Conservation (phyloP, 139 green algal genomes). For the Eudorina sp. region DNA sequence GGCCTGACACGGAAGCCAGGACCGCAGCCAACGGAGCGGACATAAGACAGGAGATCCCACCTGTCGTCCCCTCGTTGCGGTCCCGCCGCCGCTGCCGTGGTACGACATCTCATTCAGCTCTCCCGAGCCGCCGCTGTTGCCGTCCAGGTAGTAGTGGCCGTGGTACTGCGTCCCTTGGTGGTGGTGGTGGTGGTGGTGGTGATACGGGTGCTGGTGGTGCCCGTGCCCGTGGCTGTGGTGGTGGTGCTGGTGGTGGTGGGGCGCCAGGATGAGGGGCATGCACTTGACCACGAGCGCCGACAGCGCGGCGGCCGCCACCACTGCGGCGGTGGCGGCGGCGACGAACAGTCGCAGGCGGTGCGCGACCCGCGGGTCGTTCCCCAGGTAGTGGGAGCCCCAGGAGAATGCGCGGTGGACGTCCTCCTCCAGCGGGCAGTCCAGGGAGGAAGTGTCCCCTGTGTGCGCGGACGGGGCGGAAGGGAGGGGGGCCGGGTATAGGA, state of each 20-base stretch:
- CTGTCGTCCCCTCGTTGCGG: too few species aligned
- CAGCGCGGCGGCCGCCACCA: not conserved
- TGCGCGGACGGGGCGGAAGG: not conserved
- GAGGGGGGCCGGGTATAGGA: too few species aligned
- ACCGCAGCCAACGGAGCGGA: too few species aligned
- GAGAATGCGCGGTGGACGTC: conserved; percentile 19
- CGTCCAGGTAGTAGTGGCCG: not conserved
- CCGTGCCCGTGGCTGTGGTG: not conserved
- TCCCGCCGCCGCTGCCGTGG: not conserved
- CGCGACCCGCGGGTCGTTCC: not conserved
- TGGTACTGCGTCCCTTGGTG: not conserved
- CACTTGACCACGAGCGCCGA: conserved; percentile 46
- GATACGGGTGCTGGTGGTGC: not conserved
- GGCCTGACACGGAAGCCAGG: too few species aligned
- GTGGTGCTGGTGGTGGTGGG: conserved; percentile 1
- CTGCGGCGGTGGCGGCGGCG: not conserved
- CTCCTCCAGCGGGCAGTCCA: conserved; percentile 36
- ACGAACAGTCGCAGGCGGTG: conserved; percentile 28
- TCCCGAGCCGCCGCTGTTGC: not conserved
- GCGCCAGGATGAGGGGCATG: conserved; percentile 45
- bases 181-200: not conserved
- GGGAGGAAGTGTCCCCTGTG: conserved; percentile 29
- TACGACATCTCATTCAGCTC: not conserved
- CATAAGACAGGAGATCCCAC: too few species aligned
- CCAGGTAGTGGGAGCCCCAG: not conserved